Conservation (phyloP, 2,329 filamentous ascomycete species). For the Coleophoma eucalyptorum region DNA sequence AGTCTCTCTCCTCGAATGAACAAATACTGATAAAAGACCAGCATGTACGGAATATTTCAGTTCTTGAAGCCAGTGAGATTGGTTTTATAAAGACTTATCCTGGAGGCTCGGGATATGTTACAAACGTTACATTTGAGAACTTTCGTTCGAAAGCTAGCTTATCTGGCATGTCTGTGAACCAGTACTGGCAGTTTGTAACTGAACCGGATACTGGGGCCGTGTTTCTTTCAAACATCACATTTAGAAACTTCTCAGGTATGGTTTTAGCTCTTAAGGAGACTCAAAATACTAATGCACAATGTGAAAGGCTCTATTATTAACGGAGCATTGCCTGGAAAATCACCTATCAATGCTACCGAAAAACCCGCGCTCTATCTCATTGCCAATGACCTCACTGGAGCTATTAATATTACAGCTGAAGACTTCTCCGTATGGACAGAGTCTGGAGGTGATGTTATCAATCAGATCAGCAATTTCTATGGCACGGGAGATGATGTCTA, state of each 20-base stretch:
- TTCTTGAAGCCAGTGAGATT: slow-evolving; percentile 30
- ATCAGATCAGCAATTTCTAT: slow-evolving; percentile 26
- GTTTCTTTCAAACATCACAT: slow-evolving; percentile 4
- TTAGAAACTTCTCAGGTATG: slow-evolving; percentile 22
- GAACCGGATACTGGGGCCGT: slow-evolving; percentile 10
- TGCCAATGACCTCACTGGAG: slow-evolving; percentile 24
- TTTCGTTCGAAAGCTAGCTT: slow-evolving; percentile 7
- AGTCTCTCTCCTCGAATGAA: too few relatives aligned
- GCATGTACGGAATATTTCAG: slow-evolving; percentile 30
- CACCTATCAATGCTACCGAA: slow-evolving; percentile 15
- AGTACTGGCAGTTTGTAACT: slow-evolving; percentile 3
- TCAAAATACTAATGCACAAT: background rate
- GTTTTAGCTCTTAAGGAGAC: slow-evolving; percentile 3
- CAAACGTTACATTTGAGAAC: slow-evolving; percentile 28
- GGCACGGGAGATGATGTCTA: slow-evolving; percentile 24
- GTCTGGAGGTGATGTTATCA: slow-evolving; percentile 12
- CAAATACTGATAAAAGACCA: background rate
- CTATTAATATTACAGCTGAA: slow-evolving; percentile 24
- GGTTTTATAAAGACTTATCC: slow-evolving; percentile 35
- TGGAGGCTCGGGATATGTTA: slow-evolving; percentile 33
- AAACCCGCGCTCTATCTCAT: slow-evolving; percentile 23
- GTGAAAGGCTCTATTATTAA: background rate
- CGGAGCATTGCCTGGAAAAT: background rate
- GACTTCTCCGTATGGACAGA: slow-evolving; percentile 27
- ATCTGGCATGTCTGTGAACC: slow-evolving; percentile 1